phyloP scores from a whole-genome alignment of 73 alveolate species.

The Durusdinium trenchii region DNA sequence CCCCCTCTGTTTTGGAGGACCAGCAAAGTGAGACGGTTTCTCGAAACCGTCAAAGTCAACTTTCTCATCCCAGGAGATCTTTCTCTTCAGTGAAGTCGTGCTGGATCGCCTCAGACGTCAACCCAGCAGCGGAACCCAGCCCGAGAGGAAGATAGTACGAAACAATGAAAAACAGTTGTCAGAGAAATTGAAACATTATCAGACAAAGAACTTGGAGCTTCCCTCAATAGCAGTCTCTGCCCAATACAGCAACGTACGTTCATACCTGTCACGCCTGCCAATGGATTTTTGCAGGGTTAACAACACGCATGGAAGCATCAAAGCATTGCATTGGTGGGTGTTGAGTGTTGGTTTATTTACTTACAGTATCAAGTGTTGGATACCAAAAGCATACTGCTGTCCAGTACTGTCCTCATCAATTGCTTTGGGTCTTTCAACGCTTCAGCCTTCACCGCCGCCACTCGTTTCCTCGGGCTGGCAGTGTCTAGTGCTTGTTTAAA shows the following conservation, averaged over 20 bases:
- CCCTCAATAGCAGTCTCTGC: conserved; percentile 23
- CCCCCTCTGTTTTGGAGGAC: not conserved
- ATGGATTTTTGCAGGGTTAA: not conserved
- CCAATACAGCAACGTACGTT: not conserved
- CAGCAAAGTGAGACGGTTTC: not conserved
- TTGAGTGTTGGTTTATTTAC: not conserved
- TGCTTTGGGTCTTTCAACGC: not conserved
- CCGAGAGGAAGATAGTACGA: not conserved
- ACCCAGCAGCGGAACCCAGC: not conserved
- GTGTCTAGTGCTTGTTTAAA: not conserved
- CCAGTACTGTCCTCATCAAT: conserved; percentile 14
- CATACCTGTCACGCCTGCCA: conserved; percentile 33
- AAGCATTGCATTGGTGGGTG: not conserved
- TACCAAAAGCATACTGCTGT: too few species aligned
- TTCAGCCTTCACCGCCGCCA: conserved; percentile 23
- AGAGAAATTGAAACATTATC: not conserved
- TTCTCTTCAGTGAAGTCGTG: not conserved
- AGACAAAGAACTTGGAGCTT: not conserved
- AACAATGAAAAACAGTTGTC: not conserved
- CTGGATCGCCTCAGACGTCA: conserved; percentile 21
- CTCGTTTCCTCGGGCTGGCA: not conserved
- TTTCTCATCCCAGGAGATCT: not conserved
- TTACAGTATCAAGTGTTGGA: not conserved
- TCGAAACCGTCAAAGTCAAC: not conserved
- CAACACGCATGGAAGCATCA: not conserved